These are phyloP conservation scores for Claviceps africana DNA, from an alignment of 2,329 filamentous ascomycete species.

Conservation along the genomic window DNA sequence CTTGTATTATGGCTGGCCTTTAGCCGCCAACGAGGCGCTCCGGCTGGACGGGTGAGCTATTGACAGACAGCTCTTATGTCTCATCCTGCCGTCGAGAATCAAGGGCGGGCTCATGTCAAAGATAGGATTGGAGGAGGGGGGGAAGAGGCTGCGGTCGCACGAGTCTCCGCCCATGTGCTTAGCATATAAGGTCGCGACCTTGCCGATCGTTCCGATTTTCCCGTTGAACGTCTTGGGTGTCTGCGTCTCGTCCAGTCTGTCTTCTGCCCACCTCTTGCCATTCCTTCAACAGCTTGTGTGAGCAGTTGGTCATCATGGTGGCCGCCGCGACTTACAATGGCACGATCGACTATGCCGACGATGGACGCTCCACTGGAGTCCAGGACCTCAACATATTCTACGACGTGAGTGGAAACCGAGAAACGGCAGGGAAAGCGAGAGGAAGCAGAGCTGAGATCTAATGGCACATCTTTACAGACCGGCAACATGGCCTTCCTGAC, in stretches of 20 bases:
- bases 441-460: background rate
- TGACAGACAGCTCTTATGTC: background rate
- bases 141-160: background rate
- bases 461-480: constrained; percentile 32
- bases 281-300: background rate
- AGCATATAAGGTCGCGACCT: background rate
- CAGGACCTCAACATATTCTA: constrained; percentile 78
- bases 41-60: background rate
- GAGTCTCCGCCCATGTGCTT: background rate
- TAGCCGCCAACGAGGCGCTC: background rate
- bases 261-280: background rate
- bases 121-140: too few species aligned
- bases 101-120: background rate
- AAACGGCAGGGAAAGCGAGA: background rate
- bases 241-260: background rate
- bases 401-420: constrained; percentile 40
- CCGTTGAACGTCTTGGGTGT: background rate
- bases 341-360: constrained; percentile 32
- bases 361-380: constrained; percentile 34
- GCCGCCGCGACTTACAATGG: constrained; percentile 32
- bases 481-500: constrained; percentile 77
- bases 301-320: constrained; percentile 11
- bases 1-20: background rate
- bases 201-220: background rate
- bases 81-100: background rate